Base-by-base conservation (phyloP, 495 filamentous ascomycete species). In the Neurospora sp. region DNA sequence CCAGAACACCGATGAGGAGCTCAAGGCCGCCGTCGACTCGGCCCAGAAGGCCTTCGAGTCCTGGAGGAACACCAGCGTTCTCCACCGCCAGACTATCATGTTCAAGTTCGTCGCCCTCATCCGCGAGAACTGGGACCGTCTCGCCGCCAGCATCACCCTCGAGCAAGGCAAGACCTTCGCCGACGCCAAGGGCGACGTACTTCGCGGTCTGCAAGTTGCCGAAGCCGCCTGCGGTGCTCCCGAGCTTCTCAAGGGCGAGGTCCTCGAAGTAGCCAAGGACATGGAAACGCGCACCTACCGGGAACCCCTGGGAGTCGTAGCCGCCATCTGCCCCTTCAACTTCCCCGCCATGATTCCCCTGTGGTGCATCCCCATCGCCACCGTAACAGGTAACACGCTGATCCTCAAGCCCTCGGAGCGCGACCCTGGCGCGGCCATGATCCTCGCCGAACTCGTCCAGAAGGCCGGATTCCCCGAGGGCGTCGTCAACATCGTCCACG, bases 271-370 rank as follows among this genome's bases (percentile, higher is more conserved):
- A 9, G 90, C 95, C 69, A 97, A 96, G 87, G 96, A 99, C 81
- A 99, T 99, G 96, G 96, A 99, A 86, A 99, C 96, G 9, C 84
- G 96, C 74, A 93, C 89, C 74, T 98, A 98, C 79, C 87, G 89
- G 69, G 96, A 99, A 85, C 96, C 96, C 68, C 82, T 99, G 77
- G 96, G 96, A 72, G 91, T 99, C 65, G 93, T 97, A 69, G 96
- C 96, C 37, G 93, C 96, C 68, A 99, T 99, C 74, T 99, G 96
- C 85, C 96, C 96, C 22, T 99, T 99, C 81, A 99, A 99, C 85
- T 99, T 99, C 85, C 96, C 96, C 53, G 96, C 96, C 75, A 99
- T 99, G 96, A 99, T 99, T 82, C 96, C 96, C 22, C 86, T 99
- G 9, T 99, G 96, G 96, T 96, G 88, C 71, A 96, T 98, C 71